Conservation (phyloP, 495 filamentous ascomycete species). For the Penicillium canariense region DNA sequence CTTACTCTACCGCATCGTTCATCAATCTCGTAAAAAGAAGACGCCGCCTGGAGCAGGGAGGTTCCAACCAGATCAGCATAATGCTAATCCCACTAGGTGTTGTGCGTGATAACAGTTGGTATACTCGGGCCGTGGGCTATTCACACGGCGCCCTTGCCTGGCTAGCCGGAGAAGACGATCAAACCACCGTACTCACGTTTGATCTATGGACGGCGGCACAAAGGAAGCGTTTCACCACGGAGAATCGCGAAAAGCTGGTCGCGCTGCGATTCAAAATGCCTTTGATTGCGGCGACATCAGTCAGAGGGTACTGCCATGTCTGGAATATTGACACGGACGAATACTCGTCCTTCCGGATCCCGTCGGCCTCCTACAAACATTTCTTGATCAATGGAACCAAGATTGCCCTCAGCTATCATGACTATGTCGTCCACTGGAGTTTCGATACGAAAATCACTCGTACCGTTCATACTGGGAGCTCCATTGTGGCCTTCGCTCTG, state of each 20-base stretch:
- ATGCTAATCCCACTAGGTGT: background rate
- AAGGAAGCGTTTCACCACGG: conserved; percentile 20
- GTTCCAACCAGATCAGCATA: conserved; percentile 5
- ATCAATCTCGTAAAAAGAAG: conserved; percentile 19
- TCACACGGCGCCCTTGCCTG: conserved; percentile 25
- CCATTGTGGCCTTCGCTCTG: background rate
- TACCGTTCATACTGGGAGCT: conserved; percentile 1
- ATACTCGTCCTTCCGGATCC: background rate
- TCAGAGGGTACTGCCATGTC: conserved; percentile 30
- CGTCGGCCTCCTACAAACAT: conserved; percentile 9
- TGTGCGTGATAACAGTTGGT: background rate
- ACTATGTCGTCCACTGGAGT: conserved; percentile 27
- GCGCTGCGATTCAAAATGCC: conserved; percentile 19
- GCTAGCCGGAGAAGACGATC: conserved; percentile 5
- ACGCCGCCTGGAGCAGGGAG: conserved; percentile 21
- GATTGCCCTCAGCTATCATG: conserved; percentile 14
- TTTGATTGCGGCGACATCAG: conserved; percentile 26
- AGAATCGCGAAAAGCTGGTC: conserved; percentile 28
- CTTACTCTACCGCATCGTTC: conserved; percentile 5
- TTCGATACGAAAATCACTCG: conserved; percentile 18
- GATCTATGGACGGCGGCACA: conserved; percentile 12
- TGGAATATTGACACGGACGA: conserved; percentile 29
- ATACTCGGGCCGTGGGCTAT: conserved; percentile 15
- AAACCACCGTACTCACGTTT: conserved; percentile 13
- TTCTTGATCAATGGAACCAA: conserved; percentile 19